A percentile compares a stretch with the other conserved stretches of the same genome.
Conservation (phyloP, 1,139 yeast species). For the Saccharomycopsis hybrid region DNA sequence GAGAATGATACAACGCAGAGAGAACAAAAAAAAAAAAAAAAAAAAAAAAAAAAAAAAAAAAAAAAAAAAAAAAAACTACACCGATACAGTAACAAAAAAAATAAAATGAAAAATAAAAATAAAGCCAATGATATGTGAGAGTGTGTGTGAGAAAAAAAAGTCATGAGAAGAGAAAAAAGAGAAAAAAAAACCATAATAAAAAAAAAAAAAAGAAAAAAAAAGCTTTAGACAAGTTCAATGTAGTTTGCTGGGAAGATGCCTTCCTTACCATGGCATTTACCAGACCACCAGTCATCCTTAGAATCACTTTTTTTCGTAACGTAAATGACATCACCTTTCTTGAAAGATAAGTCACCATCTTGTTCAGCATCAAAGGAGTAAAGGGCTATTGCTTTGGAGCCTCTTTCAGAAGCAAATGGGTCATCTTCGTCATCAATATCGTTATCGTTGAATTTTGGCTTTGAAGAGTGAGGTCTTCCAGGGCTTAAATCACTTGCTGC, state of each 20-base stretch:
- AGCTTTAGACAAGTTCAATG: slow-evolving; percentile 73
- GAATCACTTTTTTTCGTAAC: slow-evolving; percentile 80
- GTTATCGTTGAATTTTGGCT: slow-evolving; percentile 15
- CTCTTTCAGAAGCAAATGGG: slow-evolving; percentile 31
- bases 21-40: no score
- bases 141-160: no score
- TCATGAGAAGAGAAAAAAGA: no score
- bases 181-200: no score
- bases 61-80: no score
- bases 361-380: slow-evolving; percentile 89
- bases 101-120: no score
- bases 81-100: no score
- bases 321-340: slow-evolving; percentile 91
- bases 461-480: slow-evolving; percentile 19
- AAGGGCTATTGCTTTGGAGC: slow-evolving; percentile 83
- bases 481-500: slow-evolving; percentile 21
- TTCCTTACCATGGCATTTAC: slow-evolving; percentile 69
- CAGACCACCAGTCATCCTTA: slow-evolving; percentile 98
- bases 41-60: no score
- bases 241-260: slow-evolving; percentile 98
- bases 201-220: no score
- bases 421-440: slow-evolving; percentile 30
- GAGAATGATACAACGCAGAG: no score
- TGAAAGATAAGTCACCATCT: slow-evolving; percentile 82
- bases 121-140: no score